phyloP scores from a whole-genome alignment of 441 rosid species.

The Geranium incanum region DNA sequence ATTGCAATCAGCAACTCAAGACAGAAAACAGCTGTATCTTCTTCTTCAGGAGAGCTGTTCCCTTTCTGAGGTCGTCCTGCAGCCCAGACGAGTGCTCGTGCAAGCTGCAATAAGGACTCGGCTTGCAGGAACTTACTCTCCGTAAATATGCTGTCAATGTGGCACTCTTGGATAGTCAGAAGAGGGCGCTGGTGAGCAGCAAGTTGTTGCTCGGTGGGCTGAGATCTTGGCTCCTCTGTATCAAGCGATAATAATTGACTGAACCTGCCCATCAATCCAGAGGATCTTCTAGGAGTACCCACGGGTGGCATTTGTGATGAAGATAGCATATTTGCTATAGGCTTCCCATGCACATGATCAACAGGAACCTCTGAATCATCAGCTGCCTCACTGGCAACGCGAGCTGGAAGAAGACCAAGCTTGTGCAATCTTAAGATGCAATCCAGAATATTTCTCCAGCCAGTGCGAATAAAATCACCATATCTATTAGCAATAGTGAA shows the following conservation, averaged over 20 bases:
- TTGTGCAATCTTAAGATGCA: conserved; percentile 90
- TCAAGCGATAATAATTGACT: conserved; percentile 92
- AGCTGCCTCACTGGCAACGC: conserved; percentile 93
- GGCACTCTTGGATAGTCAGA: conserved; percentile 84
- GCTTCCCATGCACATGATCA: conserved; percentile 71
- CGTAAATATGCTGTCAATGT: conserved; percentile 82
- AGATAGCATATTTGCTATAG: conserved; percentile 24
- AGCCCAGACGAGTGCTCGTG: conserved; percentile 74
- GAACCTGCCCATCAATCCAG: conserved; percentile 93
- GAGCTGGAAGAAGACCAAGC: conserved; percentile 96
- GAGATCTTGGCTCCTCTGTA: conserved; percentile 86
- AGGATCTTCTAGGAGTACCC: conserved; percentile 51
- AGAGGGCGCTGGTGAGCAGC: conserved; percentile 85
- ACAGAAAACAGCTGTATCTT: conserved; percentile 91
- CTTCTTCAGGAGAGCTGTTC: conserved; percentile 72
- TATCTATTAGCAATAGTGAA: conserved; percentile 90
- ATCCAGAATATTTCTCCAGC: conserved; percentile 96
- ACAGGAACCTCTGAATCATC: conserved; percentile 83
- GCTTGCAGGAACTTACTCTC: conserved; percentile 95
- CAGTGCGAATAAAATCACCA: conserved; percentile 80
- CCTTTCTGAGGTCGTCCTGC: conserved; percentile 82
- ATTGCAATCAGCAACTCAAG: conserved; percentile 86
- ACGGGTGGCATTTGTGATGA: conserved; percentile 23
- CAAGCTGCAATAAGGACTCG: conserved; percentile 77
- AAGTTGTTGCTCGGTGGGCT: conserved; percentile 86